These are phyloP conservation scores for Dryadomyces quercus-mongolicae DNA, from an alignment of 2,329 filamentous ascomycete species.

Conservation along the genomic window DNA sequence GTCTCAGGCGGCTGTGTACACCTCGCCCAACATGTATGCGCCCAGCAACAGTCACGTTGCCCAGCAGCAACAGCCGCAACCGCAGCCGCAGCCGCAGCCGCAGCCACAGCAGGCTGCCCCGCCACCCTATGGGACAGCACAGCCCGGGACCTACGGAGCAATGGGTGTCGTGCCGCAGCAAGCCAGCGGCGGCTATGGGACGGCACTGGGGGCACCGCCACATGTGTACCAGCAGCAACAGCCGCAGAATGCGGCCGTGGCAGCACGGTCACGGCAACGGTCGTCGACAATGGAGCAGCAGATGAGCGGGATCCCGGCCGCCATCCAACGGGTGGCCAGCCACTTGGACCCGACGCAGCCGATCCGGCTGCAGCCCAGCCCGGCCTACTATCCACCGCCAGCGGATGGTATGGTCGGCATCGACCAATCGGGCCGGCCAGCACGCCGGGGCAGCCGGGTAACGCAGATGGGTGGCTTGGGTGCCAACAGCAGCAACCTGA, in stretches of 20 bases:
- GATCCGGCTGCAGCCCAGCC: conserved; percentile 87
- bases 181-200: conserved; percentile 45
- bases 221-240: conserved; percentile 45
- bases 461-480: conserved; percentile 37
- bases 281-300: conserved; percentile 96
- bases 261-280: conserved; percentile 58
- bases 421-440: conserved; percentile 42
- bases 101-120: conserved; percentile 44
- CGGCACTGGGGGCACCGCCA: conserved; percentile 24
- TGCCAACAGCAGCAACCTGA: conserved; percentile 2
- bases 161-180: conserved; percentile 54
- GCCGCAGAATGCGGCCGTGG: conserved; percentile 66
- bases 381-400: conserved; percentile 92
- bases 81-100: conserved; percentile 30
- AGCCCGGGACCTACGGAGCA: conserved; percentile 49
- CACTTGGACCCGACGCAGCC: conserved; percentile 91
- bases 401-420: conserved; percentile 65
- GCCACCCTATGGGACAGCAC: conserved; percentile 51
- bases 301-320: conserved; percentile 80
- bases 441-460: conserved; percentile 64
- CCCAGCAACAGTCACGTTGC: conserved; percentile 34
- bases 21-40: conserved; percentile 57
- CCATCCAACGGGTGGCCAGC: conserved; percentile 88
- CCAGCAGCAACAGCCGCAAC: conserved; percentile 40
- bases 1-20: conserved; percentile 55